These are phyloP conservation scores for Lagenaria siceraria DNA, from an alignment of 306 rosid species.

Conservation along the genomic window DNA sequence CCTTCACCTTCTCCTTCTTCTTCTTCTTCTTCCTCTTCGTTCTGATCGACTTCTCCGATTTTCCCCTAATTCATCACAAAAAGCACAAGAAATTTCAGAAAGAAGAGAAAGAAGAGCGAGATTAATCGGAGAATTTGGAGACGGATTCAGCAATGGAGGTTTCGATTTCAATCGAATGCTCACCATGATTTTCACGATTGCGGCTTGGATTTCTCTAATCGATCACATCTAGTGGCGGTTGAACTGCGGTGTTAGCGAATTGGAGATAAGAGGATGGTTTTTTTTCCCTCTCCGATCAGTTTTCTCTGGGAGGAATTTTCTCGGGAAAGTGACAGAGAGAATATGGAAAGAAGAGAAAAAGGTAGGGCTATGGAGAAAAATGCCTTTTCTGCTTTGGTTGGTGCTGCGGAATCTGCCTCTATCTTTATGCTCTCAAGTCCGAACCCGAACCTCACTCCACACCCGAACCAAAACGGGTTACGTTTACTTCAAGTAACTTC, in stretches of 20 bases:
- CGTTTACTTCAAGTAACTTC: neutral
- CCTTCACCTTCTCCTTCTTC: conserved; percentile 10
- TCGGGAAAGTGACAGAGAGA: conserved; percentile 4
- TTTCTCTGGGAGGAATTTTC: neutral
- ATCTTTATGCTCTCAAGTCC: neutral
- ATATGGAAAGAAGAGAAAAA: neutral
- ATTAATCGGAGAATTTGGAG: neutral
- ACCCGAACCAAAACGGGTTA: neutral
- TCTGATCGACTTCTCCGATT: conserved; percentile 15
- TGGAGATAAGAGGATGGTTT: neutral
- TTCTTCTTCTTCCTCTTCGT: neutral
- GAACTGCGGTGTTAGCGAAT: neutral
- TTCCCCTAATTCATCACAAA: conserved; percentile 17
- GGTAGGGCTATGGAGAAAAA: neutral
- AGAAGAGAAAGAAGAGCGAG: neutral
- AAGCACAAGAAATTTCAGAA: neutral
- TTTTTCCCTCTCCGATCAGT: neutral
- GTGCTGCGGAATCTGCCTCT: neutral
- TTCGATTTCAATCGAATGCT: neutral
- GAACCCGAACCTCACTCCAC: neutral
- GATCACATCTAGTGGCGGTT: neutral
- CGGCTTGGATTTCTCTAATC: neutral
- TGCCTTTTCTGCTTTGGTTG: neutral
- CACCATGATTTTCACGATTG: conserved; percentile 35
- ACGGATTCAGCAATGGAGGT: neutral